Evolutionary conservation across 441 rosid species (phyloP).

Genomic region (Arabidopsis lyrata): DNA sequence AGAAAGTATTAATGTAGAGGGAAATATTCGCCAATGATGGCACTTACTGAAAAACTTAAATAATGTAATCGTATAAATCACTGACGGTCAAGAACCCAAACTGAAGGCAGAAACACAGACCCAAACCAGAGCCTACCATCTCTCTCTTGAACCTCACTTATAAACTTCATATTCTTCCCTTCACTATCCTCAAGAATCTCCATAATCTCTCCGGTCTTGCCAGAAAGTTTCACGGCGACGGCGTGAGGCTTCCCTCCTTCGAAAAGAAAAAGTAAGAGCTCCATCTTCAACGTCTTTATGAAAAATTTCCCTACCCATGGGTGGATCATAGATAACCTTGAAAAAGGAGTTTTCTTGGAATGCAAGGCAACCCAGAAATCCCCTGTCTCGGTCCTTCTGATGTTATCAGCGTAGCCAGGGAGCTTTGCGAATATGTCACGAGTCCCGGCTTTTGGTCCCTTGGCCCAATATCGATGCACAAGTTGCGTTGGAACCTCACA

Average conservation of each 20-base stretch:
- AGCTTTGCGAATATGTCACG: slow-evolving; percentile 43
- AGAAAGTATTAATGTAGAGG: slow-evolving; percentile 20
- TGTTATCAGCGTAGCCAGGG: slow-evolving; percentile 44
- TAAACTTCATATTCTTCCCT: slow-evolving; percentile 60
- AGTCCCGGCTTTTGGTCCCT: slow-evolving; percentile 41
- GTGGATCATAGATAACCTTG: slow-evolving; percentile 39
- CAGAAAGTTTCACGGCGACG: slow-evolving; percentile 37
- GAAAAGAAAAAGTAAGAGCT: slow-evolving; percentile 34
- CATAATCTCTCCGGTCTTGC: slow-evolving; percentile 40
- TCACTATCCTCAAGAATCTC: slow-evolving; percentile 65
- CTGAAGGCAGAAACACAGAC: slow-evolving; percentile 62
- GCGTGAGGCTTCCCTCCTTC: slow-evolving; percentile 47
- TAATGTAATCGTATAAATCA: neutral
- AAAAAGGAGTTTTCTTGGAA: slow-evolving; percentile 53
- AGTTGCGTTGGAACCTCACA: slow-evolving; percentile 40
- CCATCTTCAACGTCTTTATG: slow-evolving; percentile 49
- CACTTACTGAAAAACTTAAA: neutral
- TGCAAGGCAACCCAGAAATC: slow-evolving; percentile 79
- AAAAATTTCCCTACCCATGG: slow-evolving; percentile 56
- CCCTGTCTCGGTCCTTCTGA: slow-evolving; percentile 40
- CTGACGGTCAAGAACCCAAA: slow-evolving; percentile 50
- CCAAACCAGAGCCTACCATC: slow-evolving; percentile 74
- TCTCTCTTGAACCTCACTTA: slow-evolving; percentile 79
- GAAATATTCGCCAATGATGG: neutral
- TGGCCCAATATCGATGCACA: slow-evolving; percentile 45